Percentiles rank a stretch among this genome's conserved stretches.
These are phyloP conservation scores for Brassica nigra DNA, from an alignment of 345 rosid genomes.

Conservation along the genomic window DNA sequence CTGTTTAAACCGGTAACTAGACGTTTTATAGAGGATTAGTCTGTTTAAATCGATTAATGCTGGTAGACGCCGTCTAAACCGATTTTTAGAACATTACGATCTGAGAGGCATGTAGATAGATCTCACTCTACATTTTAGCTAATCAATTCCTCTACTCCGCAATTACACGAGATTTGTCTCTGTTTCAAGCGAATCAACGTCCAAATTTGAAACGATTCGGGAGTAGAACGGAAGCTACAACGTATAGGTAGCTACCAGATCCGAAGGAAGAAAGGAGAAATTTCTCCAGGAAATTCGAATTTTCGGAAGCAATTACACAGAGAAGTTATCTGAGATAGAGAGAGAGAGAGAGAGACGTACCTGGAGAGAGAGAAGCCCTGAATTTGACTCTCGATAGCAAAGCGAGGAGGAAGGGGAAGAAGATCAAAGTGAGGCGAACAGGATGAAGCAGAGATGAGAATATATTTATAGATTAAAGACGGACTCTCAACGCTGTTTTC, in stretches of 20 bases:
- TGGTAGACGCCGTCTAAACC: too few species aligned
- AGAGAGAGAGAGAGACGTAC: slow-evolving; percentile 34
- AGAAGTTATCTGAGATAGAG: neutral
- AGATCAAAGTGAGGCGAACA: slow-evolving; percentile 13
- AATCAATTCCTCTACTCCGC: slow-evolving; percentile 19
- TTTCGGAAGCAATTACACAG: slow-evolving; percentile 6
- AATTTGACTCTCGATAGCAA: slow-evolving; percentile 29
- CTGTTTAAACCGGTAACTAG: too few species aligned
- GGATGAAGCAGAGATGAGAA: slow-evolving; percentile 6
- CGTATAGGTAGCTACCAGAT: slow-evolving; percentile 31
- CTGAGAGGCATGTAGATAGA: slow-evolving; percentile 16
- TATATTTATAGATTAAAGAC: slow-evolving; percentile 41
- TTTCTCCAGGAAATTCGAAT: neutral
- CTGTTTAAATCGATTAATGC: too few species aligned
- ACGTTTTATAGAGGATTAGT: too few species aligned
- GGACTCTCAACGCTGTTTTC: slow-evolving; percentile 17
- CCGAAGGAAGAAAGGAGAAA: neutral
- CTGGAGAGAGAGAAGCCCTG: slow-evolving; percentile 36
- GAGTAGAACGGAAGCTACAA: neutral
- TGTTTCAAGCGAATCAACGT: neutral
- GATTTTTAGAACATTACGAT: neutral
- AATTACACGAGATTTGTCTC: slow-evolving; percentile 6
- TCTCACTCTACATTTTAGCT: slow-evolving; percentile 21
- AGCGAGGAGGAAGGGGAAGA: neutral
- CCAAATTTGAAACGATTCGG: neutral